phyloP scores from a whole-genome alignment of 1,284 basidiomycete species.

The Rugiboletus extremiorientalis region DNA sequence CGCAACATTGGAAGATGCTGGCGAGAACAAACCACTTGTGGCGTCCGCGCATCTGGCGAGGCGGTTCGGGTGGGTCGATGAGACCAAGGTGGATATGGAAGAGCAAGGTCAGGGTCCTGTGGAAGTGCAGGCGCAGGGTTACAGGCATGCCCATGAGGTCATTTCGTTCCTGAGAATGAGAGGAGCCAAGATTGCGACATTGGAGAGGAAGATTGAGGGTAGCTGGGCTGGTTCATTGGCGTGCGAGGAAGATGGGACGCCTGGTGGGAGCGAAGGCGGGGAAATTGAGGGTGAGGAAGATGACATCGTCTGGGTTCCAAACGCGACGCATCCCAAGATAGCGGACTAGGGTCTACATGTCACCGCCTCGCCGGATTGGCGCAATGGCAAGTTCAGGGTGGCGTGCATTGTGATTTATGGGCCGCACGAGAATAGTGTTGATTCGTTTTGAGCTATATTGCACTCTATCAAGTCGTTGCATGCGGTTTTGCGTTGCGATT shows the following conservation, averaged over 20 bases:
- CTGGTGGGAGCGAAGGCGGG: slow-evolving; percentile 38
- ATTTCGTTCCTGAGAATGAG: slow-evolving; percentile 57
- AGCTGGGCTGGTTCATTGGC: slow-evolving; percentile 60
- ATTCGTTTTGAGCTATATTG: slow-evolving; percentile 23
- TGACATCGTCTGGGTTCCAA: slow-evolving; percentile 40
- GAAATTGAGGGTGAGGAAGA: slow-evolving; percentile 29
- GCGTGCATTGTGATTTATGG: slow-evolving; percentile 11
- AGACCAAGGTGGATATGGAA: slow-evolving; percentile 20
- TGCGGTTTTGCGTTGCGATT: slow-evolving; percentile 10
- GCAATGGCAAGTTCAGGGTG: slow-evolving; percentile 19
- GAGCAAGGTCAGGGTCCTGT: slow-evolving; percentile 27
- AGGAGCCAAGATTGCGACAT: slow-evolving; percentile 63
- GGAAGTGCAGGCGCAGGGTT: slow-evolving; percentile 43
- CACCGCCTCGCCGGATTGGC: slow-evolving; percentile 3
- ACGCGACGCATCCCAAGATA: slow-evolving; percentile 15
- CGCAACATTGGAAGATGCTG: slow-evolving; percentile 56
- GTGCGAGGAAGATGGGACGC: slow-evolving; percentile 59
- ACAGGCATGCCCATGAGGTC: slow-evolving; percentile 62
- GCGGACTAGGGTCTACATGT: slow-evolving; percentile 13
- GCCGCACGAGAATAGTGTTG: background rate
- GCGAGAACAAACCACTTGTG: slow-evolving; percentile 47
- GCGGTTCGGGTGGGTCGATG: slow-evolving; percentile 49
- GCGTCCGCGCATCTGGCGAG: slow-evolving; percentile 63
- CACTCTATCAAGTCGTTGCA: background rate
- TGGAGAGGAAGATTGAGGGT: slow-evolving; percentile 48